Conservation (phyloP, 305 asterid species). For the Andrographis paniculata region DNA sequence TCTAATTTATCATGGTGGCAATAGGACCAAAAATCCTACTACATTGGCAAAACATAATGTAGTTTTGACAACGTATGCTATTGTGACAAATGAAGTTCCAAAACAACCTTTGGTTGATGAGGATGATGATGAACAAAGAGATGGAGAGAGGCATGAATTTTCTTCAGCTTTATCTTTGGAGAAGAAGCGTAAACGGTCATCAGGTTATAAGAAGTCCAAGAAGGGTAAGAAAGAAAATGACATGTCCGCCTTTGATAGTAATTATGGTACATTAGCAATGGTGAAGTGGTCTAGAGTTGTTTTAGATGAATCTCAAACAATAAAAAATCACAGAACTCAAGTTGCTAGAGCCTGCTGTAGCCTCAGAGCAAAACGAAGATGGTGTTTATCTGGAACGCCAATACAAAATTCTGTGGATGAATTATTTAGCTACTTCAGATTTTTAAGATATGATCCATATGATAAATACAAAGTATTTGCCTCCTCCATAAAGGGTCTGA, state of each 20-base stretch:
- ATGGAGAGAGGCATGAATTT: constrained; percentile 55
- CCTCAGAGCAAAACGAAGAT: constrained; percentile 92
- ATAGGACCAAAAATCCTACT: constrained; percentile 65
- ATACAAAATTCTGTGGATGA: constrained; percentile 94
- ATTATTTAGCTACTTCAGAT: constrained; percentile 92
- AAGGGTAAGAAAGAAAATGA: constrained; percentile 54
- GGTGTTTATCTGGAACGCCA: constrained; percentile 99
- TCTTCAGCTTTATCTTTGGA: constrained; percentile 59
- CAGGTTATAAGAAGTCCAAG: constrained; percentile 53
- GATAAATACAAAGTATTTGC: constrained; percentile 63
- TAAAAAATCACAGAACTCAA: constrained; percentile 92
- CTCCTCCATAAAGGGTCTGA: constrained; percentile 52
- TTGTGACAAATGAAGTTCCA: constrained; percentile 89
- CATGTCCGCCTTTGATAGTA: constrained; percentile 44
- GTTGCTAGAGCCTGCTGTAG: constrained; percentile 98
- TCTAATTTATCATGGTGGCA: constrained; percentile 83
- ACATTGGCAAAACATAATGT: constrained; percentile 72
- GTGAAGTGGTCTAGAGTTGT: constrained; percentile 96
- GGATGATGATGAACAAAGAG: constrained; percentile 65
- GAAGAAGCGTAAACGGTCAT: constrained; percentile 53
- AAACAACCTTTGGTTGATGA: constrained; percentile 79
- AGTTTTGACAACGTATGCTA: constrained; percentile 88
- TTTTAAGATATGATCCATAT: constrained; percentile 86
- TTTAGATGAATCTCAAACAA: constrained; percentile 94
- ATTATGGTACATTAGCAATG: constrained; percentile 74